phyloP scores from a whole-genome alignment of 2,329 filamentous ascomycete species.

The Pestalotiopsis sp. region DNA sequence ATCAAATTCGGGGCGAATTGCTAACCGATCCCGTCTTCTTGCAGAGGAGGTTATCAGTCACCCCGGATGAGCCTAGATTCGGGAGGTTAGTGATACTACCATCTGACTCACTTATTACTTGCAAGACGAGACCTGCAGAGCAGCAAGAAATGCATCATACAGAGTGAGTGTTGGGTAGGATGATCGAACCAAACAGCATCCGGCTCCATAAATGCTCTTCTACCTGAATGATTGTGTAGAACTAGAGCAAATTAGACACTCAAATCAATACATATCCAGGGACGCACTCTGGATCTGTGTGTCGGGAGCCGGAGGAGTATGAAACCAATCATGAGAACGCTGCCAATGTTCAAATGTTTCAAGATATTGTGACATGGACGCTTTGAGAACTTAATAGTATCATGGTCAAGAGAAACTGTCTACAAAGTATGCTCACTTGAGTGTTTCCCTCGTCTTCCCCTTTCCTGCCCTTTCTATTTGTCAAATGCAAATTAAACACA shows the following conservation, averaged over 20 bases:
- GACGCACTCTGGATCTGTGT: too few species aligned
- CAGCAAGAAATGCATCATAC: not conserved
- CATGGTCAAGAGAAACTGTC: not conserved
- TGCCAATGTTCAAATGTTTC: too few species aligned
- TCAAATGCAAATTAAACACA: not conserved
- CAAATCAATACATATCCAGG: too few species aligned
- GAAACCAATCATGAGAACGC: too few species aligned
- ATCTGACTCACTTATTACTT: not conserved
- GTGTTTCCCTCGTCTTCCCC: not conserved
- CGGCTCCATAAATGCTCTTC: too few species aligned
- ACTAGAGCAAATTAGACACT: too few species aligned
- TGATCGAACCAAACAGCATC: not conserved
- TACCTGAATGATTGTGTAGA: too few species aligned
- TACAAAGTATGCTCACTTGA: not conserved
- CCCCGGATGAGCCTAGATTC: not conserved
- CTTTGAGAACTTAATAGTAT: too few species aligned
- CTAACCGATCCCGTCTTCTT: not conserved
- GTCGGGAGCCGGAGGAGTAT: too few species aligned
- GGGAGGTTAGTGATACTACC: not conserved
- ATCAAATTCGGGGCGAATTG: not conserved
- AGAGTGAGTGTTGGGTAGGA: not conserved
- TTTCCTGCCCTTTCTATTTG: not conserved
- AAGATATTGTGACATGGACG: too few species aligned
- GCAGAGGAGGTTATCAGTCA: not conserved
- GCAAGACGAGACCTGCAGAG: not conserved